A percentile compares a stretch with the other conserved stretches of the same genome.
Conservation (phyloP, 2,329 filamentous ascomycete genomes). For the Trichoderma sp. region DNA sequence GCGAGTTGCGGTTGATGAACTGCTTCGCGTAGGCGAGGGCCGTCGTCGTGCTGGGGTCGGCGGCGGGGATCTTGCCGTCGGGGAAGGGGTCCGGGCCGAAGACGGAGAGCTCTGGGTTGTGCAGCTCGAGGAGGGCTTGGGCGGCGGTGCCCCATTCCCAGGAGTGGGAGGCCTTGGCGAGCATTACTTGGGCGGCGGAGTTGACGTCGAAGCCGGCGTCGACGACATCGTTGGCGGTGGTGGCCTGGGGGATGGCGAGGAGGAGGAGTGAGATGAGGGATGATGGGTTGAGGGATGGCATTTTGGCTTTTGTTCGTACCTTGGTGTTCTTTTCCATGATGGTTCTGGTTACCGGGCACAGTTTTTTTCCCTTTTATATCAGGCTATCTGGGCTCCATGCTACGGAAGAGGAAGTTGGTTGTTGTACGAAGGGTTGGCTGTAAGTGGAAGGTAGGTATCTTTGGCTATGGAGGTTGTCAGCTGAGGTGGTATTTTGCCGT, state of each 20-base stretch:
- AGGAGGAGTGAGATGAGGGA: neutral
- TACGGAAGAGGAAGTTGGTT: neutral
- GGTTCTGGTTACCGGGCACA: neutral
- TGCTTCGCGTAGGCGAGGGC: conserved; percentile 27
- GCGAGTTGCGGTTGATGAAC: conserved; percentile 28
- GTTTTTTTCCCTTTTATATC: neutral
- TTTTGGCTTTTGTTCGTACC: neutral
- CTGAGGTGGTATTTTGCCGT: neutral
- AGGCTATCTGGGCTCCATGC: neutral
- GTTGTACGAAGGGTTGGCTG: neutral
- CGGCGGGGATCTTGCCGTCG: conserved; percentile 25
- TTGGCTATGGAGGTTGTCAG: neutral
- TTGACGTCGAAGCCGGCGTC: conserved; percentile 28
- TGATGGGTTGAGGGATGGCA: neutral
- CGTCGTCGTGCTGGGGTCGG: neutral
- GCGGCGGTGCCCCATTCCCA: conserved; percentile 32
- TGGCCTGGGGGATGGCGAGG: neutral
- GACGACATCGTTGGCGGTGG: conserved; percentile 20
- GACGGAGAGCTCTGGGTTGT: conserved; percentile 30
- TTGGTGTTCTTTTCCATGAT: neutral
- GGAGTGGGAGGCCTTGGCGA: conserved; percentile 20
- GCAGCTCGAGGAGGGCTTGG: conserved; percentile 29
- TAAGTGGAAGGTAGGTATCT: conserved; percentile 8
- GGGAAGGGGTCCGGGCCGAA: conserved; percentile 29
- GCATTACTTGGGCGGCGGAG: conserved; percentile 27